These are phyloP conservation scores for Aspergillus vadensis DNA, from an alignment of 2,329 filamentous ascomycete genomes.

Conservation along the genomic window DNA sequence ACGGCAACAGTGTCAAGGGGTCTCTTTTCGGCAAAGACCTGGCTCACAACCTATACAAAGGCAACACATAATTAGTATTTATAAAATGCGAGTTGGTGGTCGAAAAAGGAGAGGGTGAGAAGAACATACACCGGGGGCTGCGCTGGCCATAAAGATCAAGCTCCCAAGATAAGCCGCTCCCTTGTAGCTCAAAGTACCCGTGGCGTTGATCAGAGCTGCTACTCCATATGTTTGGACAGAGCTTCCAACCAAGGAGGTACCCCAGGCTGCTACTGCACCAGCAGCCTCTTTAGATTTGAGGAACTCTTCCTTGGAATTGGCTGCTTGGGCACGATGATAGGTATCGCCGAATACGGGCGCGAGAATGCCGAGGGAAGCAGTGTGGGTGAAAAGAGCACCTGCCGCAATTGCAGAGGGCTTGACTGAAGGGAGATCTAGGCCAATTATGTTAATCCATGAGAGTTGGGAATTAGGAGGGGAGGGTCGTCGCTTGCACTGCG, in stretches of 20 bases:
- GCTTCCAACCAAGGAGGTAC: conserved; percentile 84
- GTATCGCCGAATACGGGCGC: conserved; percentile 89
- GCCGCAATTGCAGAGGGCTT: conserved; percentile 98
- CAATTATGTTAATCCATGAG: conserved; percentile 7
- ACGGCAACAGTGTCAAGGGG: conserved; percentile 88
- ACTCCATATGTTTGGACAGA: conserved; percentile 88
- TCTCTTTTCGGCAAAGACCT: conserved; percentile 88
- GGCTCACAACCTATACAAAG: conserved; percentile 71
- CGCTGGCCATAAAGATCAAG: conserved; percentile 87
- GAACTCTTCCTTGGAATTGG: conserved; percentile 97
- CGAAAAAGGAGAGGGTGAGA: not conserved
- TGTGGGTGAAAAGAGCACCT: conserved; percentile 94
- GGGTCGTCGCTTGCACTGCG: not conserved
- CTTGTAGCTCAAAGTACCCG: conserved; percentile 93
- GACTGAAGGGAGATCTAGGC: conserved; percentile 73
- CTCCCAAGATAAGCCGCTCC: conserved; percentile 90
- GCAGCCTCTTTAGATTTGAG: conserved; percentile 89
- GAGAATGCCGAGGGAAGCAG: conserved; percentile 82
- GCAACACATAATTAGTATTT: conserved; percentile 1
- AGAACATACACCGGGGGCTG: conserved; percentile 76
- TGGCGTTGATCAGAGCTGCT: conserved; percentile 89
- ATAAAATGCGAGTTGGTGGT: not conserved
- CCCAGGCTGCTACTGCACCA: conserved; percentile 84
- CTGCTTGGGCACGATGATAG: conserved; percentile 86
- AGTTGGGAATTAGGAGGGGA: no score